These are phyloP conservation scores for Penicillium sclerotigenum DNA, from an alignment of 2,329 filamentous ascomycete genomes.

Conservation along the genomic window DNA sequence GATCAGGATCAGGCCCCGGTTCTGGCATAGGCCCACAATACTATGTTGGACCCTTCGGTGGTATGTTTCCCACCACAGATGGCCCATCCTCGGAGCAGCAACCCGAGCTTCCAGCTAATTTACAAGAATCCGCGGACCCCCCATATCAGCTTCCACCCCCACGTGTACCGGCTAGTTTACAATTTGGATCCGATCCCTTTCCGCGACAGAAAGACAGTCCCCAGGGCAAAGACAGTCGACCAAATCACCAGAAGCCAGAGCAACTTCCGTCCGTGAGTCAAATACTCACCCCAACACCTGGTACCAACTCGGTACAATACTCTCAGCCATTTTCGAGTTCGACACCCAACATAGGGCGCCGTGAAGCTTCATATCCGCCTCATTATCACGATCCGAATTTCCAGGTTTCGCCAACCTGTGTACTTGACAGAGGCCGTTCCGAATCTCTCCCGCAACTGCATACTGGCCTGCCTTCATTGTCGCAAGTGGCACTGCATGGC, in stretches of 20 bases:
- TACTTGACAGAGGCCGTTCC: constrained; percentile 19
- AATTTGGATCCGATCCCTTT: constrained; percentile 37
- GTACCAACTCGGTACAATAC: constrained; percentile 30
- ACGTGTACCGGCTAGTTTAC: constrained; percentile 31
- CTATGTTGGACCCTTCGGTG: constrained; percentile 41
- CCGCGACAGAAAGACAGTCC: constrained; percentile 25
- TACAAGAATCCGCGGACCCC: constrained; percentile 29
- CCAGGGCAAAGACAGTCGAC: constrained; percentile 13
- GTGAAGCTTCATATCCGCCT: constrained; percentile 18
- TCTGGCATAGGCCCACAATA: constrained; percentile 17
- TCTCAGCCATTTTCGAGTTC: constrained; percentile 23
- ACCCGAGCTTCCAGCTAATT: constrained; percentile 31
- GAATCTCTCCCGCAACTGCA: constrained; percentile 22
- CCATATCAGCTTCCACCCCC: constrained; percentile 44
- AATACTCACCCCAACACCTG: constrained; percentile 35
- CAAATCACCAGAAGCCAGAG: constrained; percentile 18
- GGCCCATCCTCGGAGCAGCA: constrained; percentile 25
- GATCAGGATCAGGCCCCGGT: not conserved
- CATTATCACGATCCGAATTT: constrained; percentile 22
- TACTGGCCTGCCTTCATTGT: constrained; percentile 30
- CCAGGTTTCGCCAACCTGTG: constrained; percentile 10
- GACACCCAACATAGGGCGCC: constrained; percentile 15
- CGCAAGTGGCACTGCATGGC: constrained; percentile 29
- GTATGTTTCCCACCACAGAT: constrained; percentile 36
- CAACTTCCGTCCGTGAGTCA: constrained; percentile 42